These are phyloP conservation scores for Boletellus ananas DNA, from an alignment of 768 basidiomycete genomes.

Conservation along the genomic window DNA sequence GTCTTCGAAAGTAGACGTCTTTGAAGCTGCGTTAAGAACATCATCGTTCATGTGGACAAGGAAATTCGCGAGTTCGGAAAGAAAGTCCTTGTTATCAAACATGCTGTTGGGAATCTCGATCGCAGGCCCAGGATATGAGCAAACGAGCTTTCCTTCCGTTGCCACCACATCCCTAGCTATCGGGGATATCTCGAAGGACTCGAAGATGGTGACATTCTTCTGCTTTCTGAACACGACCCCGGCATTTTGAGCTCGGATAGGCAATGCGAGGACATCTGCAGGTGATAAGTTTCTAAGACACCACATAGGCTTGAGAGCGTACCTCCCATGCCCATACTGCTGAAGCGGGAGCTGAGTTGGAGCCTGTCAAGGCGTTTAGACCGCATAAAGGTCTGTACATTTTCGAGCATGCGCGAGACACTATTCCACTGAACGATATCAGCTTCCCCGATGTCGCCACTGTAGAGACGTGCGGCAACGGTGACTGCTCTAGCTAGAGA, in stretches of 20 bases:
- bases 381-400: not conserved
- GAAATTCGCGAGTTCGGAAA: conserved; percentile 35
- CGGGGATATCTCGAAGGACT: conserved; percentile 43
- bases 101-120: conserved; percentile 28
- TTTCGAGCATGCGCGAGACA: not conserved
- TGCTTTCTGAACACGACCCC: conserved; percentile 36
- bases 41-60: conserved; percentile 34
- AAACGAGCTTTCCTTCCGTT: conserved; percentile 38
- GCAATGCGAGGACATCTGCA: conserved; percentile 36
- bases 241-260: conserved; percentile 45
- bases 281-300: not conserved
- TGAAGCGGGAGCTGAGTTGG: not conserved
- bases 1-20: conserved; percentile 17
- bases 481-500: conserved; percentile 20
- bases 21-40: conserved; percentile 19
- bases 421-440: not conserved
- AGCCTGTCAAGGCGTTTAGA: not conserved
- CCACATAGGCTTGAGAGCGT: not conserved
- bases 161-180: conserved; percentile 30
- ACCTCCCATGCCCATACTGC: not conserved
- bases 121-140: conserved; percentile 44
- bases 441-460: not conserved
- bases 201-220: too few relatives aligned
- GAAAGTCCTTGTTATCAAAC: conserved; percentile 30
- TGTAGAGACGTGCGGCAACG: not conserved